These are phyloP conservation scores for Salix brachista DNA, from an alignment of 345 rosid genomes.

Conservation along the genomic window DNA sequence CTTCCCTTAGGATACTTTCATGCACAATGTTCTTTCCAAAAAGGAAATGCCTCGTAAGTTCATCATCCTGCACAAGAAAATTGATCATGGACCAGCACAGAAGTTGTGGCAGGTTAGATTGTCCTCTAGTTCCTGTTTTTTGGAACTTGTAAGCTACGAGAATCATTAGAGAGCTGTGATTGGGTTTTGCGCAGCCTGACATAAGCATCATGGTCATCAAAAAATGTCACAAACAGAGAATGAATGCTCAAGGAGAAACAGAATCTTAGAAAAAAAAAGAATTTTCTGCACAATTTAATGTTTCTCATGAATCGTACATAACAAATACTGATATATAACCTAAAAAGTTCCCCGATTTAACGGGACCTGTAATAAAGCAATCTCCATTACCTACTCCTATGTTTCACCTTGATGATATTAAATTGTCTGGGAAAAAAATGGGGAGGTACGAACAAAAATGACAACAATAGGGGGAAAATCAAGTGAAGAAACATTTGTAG, in stretches of 20 bases:
- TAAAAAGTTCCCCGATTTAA: conserved; percentile 38
- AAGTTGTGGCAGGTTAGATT: background rate
- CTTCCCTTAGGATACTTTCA: too few species aligned
- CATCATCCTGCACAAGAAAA: background rate
- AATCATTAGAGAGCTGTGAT: background rate
- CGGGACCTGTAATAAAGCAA: conserved; percentile 47
- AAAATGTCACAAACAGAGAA: background rate
- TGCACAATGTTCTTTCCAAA: too few species aligned
- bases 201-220: background rate
- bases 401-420: conserved; percentile 28
- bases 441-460: conserved; percentile 25
- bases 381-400: conserved; percentile 47
- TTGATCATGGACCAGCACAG: background rate
- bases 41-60: background rate
- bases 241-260: background rate
- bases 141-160: background rate
- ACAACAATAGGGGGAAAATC: conserved; percentile 3
- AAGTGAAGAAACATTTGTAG: conserved; percentile 8
- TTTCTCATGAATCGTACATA: conserved; percentile 37
- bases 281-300: conserved; percentile 52
- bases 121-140: background rate
- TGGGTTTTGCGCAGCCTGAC: background rate
- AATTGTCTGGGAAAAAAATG: conserved; percentile 13
- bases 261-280: conserved; percentile 13
- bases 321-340: conserved; percentile 35